Base-by-base conservation (phyloP, 441 rosid genomes). In the Pelargonium citronellum region DNA sequence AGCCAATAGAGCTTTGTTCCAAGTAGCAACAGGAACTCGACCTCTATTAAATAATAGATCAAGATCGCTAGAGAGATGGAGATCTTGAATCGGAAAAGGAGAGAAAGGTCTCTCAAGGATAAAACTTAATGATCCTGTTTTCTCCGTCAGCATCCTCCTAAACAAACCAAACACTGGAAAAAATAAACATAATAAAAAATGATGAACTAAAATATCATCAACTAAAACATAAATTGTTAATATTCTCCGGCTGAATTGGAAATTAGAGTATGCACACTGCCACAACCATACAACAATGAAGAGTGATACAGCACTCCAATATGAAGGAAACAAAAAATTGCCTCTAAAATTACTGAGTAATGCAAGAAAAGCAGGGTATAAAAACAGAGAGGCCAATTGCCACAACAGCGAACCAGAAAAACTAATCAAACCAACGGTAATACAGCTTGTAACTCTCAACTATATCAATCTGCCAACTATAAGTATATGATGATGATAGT, bases 61-160 rank as follows among this genome's bases (percentile, higher is more conserved):
- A 67, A 86, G 72, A 71, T 90, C 90, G 51, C 80, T 80, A 24
- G 78, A 76, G 60, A 15, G 73, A 66, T 82, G 84, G 47, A 88
- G 78, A 57, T 79, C 88, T 65, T 87, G 93, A 79, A 91, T 75
- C 47, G 96, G 97, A 79, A 84, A 94, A 62, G 95, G 90, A 44
- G 91, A 83, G 77, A 84, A 83, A 8, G 98, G 96, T 75, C 96
- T 85, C 84, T 91, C 96, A 24, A 94, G 92, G 71, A 94, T 85
- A 71, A 94, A 83, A 80, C 96, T 87, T 70, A 84, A 86, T 15
- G 84, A 73, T 70, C 92, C 91, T 4, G 75, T 70, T 72, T 77
- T 80, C 82, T 84, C 89, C 53, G 66, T 80, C 85, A 87, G 75
- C 84, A 88, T 75, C 83, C 78, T 80, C 95, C 98, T 91, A 82